Conservation (phyloP, 176 grass and related monocot species). For the Miscanthus lutarioriparius region DNA sequence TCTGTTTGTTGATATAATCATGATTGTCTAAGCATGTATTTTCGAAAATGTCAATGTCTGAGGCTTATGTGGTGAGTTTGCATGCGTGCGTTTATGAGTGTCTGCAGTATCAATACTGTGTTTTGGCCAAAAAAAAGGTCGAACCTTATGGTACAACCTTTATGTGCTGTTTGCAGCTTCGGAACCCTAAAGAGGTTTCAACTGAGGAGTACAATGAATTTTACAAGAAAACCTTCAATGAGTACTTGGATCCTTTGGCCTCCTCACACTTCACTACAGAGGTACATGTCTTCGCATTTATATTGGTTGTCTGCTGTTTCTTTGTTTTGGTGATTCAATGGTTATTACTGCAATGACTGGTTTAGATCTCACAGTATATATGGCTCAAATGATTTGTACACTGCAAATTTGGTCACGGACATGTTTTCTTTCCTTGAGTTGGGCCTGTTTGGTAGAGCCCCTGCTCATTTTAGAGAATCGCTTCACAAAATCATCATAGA, state of each 20-base stretch:
- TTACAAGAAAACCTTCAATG: conserved; percentile 95
- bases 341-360: neutral
- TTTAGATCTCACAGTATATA: neutral
- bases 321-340: conserved; percentile 12
- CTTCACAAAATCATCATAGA: no score
- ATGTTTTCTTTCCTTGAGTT: neutral
- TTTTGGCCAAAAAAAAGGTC: neutral
- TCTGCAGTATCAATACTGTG: neutral
- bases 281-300: conserved; percentile 40
- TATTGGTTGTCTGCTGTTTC: conserved; percentile 12
- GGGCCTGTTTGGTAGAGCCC: neutral
- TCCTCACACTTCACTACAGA: conserved; percentile 98
- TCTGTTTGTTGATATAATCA: neutral
- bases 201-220: conserved; percentile 97
- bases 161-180: conserved; percentile 54
- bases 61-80: neutral
- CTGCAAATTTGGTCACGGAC: neutral
- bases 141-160: neutral
- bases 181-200: conserved; percentile 84
- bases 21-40: neutral
- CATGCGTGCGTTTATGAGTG: neutral
- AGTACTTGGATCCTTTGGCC: conserved; percentile 80
- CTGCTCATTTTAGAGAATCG: neutral
- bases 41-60: neutral
- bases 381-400: neutral